phyloP scores from a whole-genome alignment of 2,329 filamentous ascomycete genomes.

The Trichoderma breve region DNA sequence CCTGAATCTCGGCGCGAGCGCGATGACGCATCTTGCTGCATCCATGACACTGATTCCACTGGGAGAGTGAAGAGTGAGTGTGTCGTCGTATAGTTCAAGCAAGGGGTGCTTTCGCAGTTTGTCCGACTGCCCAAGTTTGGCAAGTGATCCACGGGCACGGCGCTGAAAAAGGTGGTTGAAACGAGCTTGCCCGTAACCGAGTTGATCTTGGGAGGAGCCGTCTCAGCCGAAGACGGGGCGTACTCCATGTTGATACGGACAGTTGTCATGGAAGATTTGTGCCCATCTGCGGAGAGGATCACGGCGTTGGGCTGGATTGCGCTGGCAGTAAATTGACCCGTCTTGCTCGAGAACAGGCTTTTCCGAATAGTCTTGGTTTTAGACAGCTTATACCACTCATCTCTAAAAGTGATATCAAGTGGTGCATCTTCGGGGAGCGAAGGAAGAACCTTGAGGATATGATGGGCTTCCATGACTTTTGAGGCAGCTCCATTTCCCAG shows the following conservation, averaged over 20 bases:
- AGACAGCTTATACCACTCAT: constrained; percentile 49
- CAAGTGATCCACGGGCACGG: constrained; percentile 43
- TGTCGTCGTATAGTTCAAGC: constrained; percentile 48
- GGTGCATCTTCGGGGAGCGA: constrained; percentile 50
- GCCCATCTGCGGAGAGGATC: constrained; percentile 51
- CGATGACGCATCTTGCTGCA: constrained; percentile 31
- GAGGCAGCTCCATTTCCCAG: constrained; percentile 7
- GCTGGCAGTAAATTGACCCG: constrained; percentile 48
- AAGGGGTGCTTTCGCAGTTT: constrained; percentile 40
- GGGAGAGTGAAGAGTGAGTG: constrained; percentile 40
- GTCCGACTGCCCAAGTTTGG: constrained; percentile 51
- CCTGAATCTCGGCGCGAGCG: constrained; percentile 52
- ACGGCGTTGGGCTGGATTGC: constrained; percentile 48
- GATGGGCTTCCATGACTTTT: constrained; percentile 42
- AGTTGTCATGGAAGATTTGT: constrained; percentile 41
- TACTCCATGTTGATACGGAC: constrained; percentile 49
- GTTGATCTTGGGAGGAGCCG: constrained; percentile 48
- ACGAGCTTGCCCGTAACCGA: constrained; percentile 50
- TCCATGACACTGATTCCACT: constrained; percentile 42
- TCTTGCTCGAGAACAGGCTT: constrained; percentile 51
- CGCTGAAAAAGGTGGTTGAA: constrained; percentile 53
- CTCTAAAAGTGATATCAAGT: constrained; percentile 46
- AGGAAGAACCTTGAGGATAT: constrained; percentile 54
- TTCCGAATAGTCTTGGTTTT: constrained; percentile 54
- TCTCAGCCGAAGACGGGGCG: constrained; percentile 42